Evolutionary conservation across 371 early-diverging fungal genomes (phyloP).

Genomic region (Lichtheimia ramosa): DNA sequence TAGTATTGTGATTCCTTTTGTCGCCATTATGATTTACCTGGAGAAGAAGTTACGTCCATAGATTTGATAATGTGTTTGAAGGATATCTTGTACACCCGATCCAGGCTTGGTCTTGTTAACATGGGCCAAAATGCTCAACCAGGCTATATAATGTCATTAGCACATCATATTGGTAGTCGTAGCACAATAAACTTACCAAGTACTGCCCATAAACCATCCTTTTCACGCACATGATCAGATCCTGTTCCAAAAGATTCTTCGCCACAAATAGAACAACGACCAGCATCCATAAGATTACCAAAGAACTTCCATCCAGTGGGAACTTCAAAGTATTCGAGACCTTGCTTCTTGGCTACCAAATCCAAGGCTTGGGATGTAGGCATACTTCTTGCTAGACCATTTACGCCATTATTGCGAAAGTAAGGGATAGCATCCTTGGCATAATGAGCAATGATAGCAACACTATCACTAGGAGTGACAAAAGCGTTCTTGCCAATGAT

Average conservation of each 20-base stretch:
- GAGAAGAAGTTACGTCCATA: constrained; percentile 98
- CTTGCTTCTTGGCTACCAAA: constrained; percentile 82
- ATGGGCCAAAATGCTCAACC: constrained; percentile 91
- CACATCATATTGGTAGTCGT: background rate
- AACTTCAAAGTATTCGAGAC: constrained; percentile 79
- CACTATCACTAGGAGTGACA: constrained; percentile 97
- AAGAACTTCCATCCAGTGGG: constrained; percentile 98
- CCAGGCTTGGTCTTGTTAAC: constrained; percentile 60
- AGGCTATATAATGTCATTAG: constrained; percentile 54
- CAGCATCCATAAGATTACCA: constrained; percentile 98
- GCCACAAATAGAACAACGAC: constrained; percentile 93
- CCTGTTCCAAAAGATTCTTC: constrained; percentile 98
- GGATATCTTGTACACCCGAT: constrained; percentile 72
- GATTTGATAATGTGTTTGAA: constrained; percentile 73
- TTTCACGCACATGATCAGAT: constrained; percentile 97
- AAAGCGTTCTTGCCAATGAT: constrained; percentile 91
- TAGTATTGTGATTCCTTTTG: background rate
- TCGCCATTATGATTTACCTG: constrained; percentile 39
- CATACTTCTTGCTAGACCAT: constrained; percentile 95
- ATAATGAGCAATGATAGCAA: constrained; percentile 94
- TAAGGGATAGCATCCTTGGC: constrained; percentile 87
- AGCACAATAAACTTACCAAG: constrained; percentile 53
- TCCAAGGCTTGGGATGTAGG: constrained; percentile 94
- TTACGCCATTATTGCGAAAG: constrained; percentile 81
- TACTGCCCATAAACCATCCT: constrained; percentile 98